Base-by-base conservation (phyloP, 208 protist species). In the Acanthamoeba healyi region DNA sequence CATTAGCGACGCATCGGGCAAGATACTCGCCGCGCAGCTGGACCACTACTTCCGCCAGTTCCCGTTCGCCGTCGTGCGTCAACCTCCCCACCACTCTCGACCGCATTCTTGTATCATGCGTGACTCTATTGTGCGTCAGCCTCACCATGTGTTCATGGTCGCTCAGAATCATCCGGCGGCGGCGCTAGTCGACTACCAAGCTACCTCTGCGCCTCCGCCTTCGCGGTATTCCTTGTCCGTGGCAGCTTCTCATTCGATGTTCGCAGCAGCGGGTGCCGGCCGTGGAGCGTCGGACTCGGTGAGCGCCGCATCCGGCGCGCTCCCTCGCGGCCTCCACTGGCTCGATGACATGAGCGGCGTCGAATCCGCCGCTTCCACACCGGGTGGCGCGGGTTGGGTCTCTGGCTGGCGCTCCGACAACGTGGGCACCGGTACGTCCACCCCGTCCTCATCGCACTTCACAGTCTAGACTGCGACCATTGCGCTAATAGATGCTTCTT, bases 281-380 rank as follows among this genome's bases (percentile, higher is more conserved):
- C 61, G 61, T 26, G 61, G 29, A 6, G 61, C 14, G 19, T 70
- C 61, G 19, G 61, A 24, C 29, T 70, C 61, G 29, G 29, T 7
- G 7, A 54, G 10, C 10, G 49, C 49, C 15, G 49, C 49, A 54
- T 54, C 49, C 10, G 49, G 10, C 49, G 9, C 61, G 6, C 61
- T 36, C 29, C 61, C 61, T 29, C 61, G 19, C 7, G 61, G 61
- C 19, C 22, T 70, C 7, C 61, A 70, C 29, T 70, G 61, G 61
- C 61, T 70, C 61, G 61, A 70, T 26, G 61, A 70, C n/a, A 70
- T 70, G 61, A 70, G 61, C 61, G 61, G 61, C 61, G 14, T 70
- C 26, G 61, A 70, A 29, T 7, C 61, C 19, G 29, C 61, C 61
- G 19, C 61, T n/a, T n/a, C n/a, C n/a, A n/a, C n/a, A n/a, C 29